Base-by-base conservation (phyloP, 78 protist species). In the Trichosphaerium sp. region DNA sequence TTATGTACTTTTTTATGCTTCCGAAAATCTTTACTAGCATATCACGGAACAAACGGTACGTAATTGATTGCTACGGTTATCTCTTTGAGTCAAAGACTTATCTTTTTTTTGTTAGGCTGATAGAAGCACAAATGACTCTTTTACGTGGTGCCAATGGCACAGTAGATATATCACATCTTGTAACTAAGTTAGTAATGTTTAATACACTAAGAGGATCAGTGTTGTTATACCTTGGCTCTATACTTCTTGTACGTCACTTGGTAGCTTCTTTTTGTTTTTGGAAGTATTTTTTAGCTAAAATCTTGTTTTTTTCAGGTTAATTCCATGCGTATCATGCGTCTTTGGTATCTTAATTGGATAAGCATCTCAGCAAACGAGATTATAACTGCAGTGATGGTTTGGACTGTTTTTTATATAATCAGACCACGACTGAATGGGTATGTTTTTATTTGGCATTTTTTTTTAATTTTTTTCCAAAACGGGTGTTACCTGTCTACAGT, bases 1-100 rank as follows among this genome's bases (percentile, higher is more conserved):
- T 74, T 11, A 49, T 74, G 0, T 74, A 74, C 41, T 62, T 74
- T 59, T 74, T 74, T 40, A 74, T 74, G 80, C 65, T 74, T 72
- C 80, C 80, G n/a, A 74, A 60, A 3, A 47, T 74, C 18, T 74
- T 74, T n/a, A 63, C 80, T 12, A 74, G 66, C 23, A 63, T 74
- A 0, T 67, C 80, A 11, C 65, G 66, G 26, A 74, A 74, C n/a
- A n/a, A n/a, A n/a, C n/a, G n/a, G n/a, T n/a, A n/a, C n/a, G n/a
- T n/a, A n/a, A n/a, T n/a, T n/a, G n/a, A n/a, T n/a, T n/a, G n/a
- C n/a, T n/a, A n/a, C n/a, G n/a, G n/a, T n/a, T n/a, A n/a, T 52
- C 14, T 74, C 26, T 23, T 72, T 28, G 4, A 67, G 4, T 15
- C 66, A 4, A 65, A 52, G 18, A 38, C 80, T 6, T 67, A 74